A percentile compares a stretch with the other conserved stretches of the same genome.
Conservation (phyloP, 2,329 filamentous ascomycete species). For the Rutstroemia sp. region DNA sequence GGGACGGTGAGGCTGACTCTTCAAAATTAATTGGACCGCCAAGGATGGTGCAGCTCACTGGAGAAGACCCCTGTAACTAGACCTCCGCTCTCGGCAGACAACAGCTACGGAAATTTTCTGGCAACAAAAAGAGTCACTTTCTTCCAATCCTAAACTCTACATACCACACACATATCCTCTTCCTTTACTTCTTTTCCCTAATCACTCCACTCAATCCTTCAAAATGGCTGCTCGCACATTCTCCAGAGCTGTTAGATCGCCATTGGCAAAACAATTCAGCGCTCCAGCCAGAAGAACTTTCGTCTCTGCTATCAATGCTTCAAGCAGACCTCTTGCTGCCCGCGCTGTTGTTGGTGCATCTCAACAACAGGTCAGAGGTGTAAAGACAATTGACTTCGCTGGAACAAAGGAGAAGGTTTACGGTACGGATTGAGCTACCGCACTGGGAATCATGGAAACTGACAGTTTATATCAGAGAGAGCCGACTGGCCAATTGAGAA, state of each 20-base stretch:
- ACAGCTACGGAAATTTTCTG: constrained; percentile 5
- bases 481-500: constrained; percentile 98
- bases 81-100: background rate
- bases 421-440: constrained; percentile 47
- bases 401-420: constrained; percentile 88
- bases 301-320: constrained; percentile 49
- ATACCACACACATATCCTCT: background rate
- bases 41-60: background rate
- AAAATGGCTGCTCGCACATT: constrained; percentile 75
- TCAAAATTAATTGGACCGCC: too few relatives aligned
- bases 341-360: constrained; percentile 38
- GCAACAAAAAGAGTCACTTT: constrained; percentile 2
- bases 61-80: constrained; percentile 4
- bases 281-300: constrained; percentile 56
- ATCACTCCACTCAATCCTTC: constrained; percentile 17
- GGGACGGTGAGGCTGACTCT: too few relatives aligned
- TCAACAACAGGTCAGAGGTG: constrained; percentile 61
- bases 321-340: constrained; percentile 44
- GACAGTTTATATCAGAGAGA: constrained; percentile 58
- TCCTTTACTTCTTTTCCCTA: background rate
- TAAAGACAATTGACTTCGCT: constrained; percentile 99
- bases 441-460: constrained; percentile 13
- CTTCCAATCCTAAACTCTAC: background rate
- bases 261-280: constrained; percentile 56
- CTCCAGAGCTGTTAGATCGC: constrained; percentile 58